Base-by-base conservation (phyloP, 768 basidiomycete species). In the Macrocybe gigantea region DNA sequence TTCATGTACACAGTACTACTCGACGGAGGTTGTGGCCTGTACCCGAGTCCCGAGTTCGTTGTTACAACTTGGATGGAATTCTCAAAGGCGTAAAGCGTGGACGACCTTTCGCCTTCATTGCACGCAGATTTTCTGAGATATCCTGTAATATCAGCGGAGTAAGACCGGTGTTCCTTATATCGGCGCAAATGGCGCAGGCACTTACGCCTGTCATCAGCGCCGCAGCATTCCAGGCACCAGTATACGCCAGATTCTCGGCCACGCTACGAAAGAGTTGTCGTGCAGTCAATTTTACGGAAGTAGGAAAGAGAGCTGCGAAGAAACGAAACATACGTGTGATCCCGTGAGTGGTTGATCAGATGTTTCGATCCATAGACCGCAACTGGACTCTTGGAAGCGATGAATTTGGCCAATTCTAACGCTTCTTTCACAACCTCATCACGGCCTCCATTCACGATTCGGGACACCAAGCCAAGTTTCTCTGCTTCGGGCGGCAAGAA, bases 351-450 rank as follows among this genome's bases (percentile, higher is more conserved):
- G 10, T 78, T 70, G 42, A 95, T 69, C 0, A 94, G 64, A 49
- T 80, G 81, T 67, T 95, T 96, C 5, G 89, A 83, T 1, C 85
- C 80, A 0, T 75, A 53, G 0, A 89, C 80, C 0, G 92, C 93
- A 3, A 94, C 66, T 0, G 93, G 93, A 33, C 83, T 86, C 67
- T 93, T 93, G 14, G 55, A 52, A 33, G 87, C 85, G 30, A 93
- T 86, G 1, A 73, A 57, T 48, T 66, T 66, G 0, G 87, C 92
- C 10, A 87, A 67, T 10, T 76, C 69, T n/a, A 92, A 49, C 0
- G 90, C 88, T 1, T 76, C 82, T 5, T 65, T 60, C 4, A 86
- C 63, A 0, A 94, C 93, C 38, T 80, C 85, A 0, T 77, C 75
- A 15, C 74, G 67, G 0, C 82, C 77, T 0, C 91, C 91, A 1